These are phyloP conservation scores for Euptelea pleiosperma DNA, from an alignment of 164 flowering plant species.

Conservation along the genomic window DNA sequence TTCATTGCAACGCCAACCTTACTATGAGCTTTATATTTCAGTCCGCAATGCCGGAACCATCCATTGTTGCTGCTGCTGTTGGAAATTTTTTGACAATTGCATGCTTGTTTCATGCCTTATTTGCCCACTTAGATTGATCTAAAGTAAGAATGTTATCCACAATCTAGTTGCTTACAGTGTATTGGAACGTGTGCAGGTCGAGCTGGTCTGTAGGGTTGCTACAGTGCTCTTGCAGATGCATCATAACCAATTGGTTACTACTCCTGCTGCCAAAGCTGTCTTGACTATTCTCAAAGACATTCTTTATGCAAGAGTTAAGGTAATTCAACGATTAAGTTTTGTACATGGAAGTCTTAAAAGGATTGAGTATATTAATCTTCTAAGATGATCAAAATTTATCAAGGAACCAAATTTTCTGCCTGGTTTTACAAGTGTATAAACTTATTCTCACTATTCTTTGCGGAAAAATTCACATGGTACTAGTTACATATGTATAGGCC, in stretches of 20 bases:
- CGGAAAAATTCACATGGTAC: too few species aligned
- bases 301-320: constrained; percentile 75
- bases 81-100: too few species aligned
- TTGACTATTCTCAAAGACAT: constrained; percentile 62
- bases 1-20: background rate
- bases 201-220: constrained; percentile 77
- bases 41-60: background rate
- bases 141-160: too few species aligned
- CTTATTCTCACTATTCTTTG: too few species aligned
- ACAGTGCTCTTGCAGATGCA: constrained; percentile 75
- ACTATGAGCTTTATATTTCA: background rate
- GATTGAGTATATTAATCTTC: background rate
- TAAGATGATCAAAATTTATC: background rate
- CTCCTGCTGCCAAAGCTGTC: constrained; percentile 74
- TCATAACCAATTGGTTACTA: constrained; percentile 70
- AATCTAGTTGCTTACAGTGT: background rate
- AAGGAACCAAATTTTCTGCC: background rate
- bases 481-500: too few species aligned
- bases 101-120: too few species aligned
- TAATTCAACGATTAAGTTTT: constrained; percentile 17
- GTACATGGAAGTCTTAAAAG: background rate
- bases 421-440: background rate
- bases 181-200: constrained; percentile 51
- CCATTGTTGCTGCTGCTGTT: background rate
- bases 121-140: too few species aligned